These are phyloP conservation scores for Alternaria ventricosa DNA, from an alignment of 2,329 filamentous ascomycete genomes.

Conservation along the genomic window DNA sequence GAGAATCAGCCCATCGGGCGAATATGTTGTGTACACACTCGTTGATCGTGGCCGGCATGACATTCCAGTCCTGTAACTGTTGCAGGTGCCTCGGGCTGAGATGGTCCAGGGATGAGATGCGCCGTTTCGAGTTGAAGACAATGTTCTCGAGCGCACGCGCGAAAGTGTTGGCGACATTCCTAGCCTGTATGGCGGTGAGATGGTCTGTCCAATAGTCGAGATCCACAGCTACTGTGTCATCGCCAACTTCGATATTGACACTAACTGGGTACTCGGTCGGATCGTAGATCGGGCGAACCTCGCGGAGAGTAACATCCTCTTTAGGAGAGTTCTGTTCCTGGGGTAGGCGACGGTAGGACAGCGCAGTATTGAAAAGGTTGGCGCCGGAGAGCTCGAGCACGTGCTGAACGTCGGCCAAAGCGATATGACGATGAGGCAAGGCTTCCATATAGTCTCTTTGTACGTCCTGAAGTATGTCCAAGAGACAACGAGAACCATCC, in stretches of 20 bases:
- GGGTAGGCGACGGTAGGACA: conserved; percentile 56
- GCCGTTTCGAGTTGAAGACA: conserved; percentile 42
- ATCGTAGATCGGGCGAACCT: conserved; percentile 50
- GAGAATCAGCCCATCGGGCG: conserved; percentile 25
- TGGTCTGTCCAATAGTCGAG: conserved; percentile 46
- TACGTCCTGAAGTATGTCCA: conserved; percentile 50
- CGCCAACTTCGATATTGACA: conserved; percentile 57
- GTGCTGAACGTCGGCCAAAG: conserved; percentile 56
- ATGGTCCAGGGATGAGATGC: conserved; percentile 44
- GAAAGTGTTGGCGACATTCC: conserved; percentile 42
- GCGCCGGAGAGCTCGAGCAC: conserved; percentile 41
- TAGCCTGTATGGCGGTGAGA: conserved; percentile 39
- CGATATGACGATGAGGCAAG: conserved; percentile 53
- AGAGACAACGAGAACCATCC: conserved; percentile 38
- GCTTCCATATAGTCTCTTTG: conserved; percentile 57
- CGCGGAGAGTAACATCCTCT: conserved; percentile 46
- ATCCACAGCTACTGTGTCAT: conserved; percentile 41
- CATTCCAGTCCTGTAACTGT: conserved; percentile 40
- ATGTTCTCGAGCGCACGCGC: conserved; percentile 45
- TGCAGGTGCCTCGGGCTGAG: conserved; percentile 48
- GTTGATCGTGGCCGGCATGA: conserved; percentile 38
- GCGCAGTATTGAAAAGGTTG: conserved; percentile 56
- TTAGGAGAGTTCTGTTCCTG: conserved; percentile 29
- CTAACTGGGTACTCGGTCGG: conserved; percentile 57
- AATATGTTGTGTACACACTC: conserved; percentile 43